Evolutionary conservation across 352 stramenopile species (phyloP).

Genomic region (Phytopythium kandeliae): DNA sequence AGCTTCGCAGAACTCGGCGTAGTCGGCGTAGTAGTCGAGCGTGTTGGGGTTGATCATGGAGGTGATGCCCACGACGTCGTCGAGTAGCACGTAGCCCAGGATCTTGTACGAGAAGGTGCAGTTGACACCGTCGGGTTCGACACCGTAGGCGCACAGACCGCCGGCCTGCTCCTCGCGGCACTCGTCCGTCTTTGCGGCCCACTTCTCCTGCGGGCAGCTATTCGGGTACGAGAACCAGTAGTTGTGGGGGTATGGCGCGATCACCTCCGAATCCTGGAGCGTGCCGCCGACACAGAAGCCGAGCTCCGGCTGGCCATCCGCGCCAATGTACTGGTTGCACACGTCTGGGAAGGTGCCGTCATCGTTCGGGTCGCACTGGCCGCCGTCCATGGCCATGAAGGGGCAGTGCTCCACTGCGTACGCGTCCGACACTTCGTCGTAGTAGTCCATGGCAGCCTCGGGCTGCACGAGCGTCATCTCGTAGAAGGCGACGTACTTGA

Average conservation of each 20-base stretch:
- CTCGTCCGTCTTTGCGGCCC: slow-evolving; percentile 30
- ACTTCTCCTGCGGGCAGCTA: slow-evolving; percentile 39
- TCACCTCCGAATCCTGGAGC: slow-evolving; percentile 30
- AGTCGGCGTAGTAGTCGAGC: slow-evolving; percentile 29
- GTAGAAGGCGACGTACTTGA: slow-evolving; percentile 63
- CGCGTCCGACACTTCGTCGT: slow-evolving; percentile 22
- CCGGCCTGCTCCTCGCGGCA: slow-evolving; percentile 31
- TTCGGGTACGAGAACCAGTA: slow-evolving; percentile 85
- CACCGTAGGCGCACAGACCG: slow-evolving; percentile 39
- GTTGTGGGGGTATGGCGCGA: slow-evolving; percentile 69
- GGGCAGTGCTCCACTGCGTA: slow-evolving; percentile 41
- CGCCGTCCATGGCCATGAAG: slow-evolving; percentile 52
- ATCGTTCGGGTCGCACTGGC: slow-evolving; percentile 37
- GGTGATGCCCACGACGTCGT: slow-evolving; percentile 72
- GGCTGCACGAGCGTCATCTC: slow-evolving; percentile 49
- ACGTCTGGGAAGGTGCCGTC: slow-evolving; percentile 27
- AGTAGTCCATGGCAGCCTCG: slow-evolving; percentile 30
- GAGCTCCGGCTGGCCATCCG: slow-evolving; percentile 30
- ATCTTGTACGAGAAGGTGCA: slow-evolving; percentile 67
- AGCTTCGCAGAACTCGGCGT: slow-evolving; percentile 51
- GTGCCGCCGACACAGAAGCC: slow-evolving; percentile 44
- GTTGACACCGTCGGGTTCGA: slow-evolving; percentile 44
- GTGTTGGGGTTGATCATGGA: slow-evolving; percentile 41
- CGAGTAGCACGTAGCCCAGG: slow-evolving; percentile 49
- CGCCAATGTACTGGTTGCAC: slow-evolving; percentile 53